Percentiles rank a stretch among this genome's conserved stretches.
phyloP scores from a whole-genome alignment of 73 alveolate species.

The Paramecium octaurelia region DNA sequence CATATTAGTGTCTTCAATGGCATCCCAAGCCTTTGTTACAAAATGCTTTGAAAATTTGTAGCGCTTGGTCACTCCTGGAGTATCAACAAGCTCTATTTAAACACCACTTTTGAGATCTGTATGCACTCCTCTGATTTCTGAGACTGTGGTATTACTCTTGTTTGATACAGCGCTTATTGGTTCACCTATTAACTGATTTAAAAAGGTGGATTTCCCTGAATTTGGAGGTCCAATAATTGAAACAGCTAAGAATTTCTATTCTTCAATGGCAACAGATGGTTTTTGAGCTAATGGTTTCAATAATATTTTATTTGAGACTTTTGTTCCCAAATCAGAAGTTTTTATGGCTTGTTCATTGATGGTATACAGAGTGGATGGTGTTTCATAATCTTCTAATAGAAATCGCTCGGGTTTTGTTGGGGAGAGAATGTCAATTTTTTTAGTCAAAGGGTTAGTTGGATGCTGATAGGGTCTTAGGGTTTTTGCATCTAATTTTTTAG shows the following conservation, averaged over 20 bases:
- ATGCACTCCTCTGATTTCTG: constrained; percentile 45
- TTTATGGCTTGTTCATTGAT: neutral
- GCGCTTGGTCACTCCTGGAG: constrained; percentile 52
- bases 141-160: constrained; percentile 37
- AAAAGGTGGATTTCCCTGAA: constrained; percentile 59
- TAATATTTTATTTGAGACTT: neutral
- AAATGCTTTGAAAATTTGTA: constrained; percentile 32
- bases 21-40: constrained; percentile 59
- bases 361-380: neutral
- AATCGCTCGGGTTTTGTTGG: constrained; percentile 29
- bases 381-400: constrained; percentile 5
- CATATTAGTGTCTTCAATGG: constrained; percentile 5
- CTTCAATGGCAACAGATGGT: neutral
- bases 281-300: neutral
- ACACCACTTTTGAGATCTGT: constrained; percentile 38
- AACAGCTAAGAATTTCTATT: constrained; percentile 15
- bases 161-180: constrained; percentile 57
- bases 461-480: neutral
- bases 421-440: neutral
- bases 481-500: neutral
- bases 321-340: neutral
- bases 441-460: neutral
- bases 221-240: constrained; percentile 63
- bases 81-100: constrained; percentile 44
- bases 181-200: constrained; percentile 31